A percentile compares a stretch with the other conserved stretches of the same genome.
Evolutionary conservation across 2,329 filamentous ascomycete species (phyloP).

Genomic region (Xylaria sp.): DNA sequence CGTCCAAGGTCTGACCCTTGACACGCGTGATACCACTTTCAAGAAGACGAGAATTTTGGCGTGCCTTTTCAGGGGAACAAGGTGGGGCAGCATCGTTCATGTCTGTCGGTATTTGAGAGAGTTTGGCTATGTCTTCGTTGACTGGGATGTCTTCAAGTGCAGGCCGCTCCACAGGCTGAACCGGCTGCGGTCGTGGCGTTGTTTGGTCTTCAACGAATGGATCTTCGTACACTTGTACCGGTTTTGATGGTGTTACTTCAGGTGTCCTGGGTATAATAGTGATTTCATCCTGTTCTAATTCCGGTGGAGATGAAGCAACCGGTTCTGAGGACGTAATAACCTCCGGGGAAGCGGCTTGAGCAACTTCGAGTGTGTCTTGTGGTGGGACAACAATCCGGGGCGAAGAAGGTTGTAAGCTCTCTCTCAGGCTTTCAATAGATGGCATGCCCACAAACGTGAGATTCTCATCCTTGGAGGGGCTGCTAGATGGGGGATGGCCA

Average conservation of each 20-base stretch:
- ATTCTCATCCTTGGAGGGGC: constrained; percentile 64
- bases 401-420: constrained; percentile 41
- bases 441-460: constrained; percentile 63
- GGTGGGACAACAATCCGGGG: constrained; percentile 48
- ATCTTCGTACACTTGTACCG: constrained; percentile 71
- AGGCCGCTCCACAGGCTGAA: constrained; percentile 51
- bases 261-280: constrained; percentile 35
- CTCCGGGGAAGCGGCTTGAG: constrained; percentile 35
- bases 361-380: constrained; percentile 49
- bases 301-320: constrained; percentile 48
- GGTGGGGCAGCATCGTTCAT: constrained; percentile 40
- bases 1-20: constrained; percentile 76
- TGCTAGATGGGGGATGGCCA: constrained; percentile 49
- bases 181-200: constrained; percentile 59
- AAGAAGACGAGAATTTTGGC: constrained; percentile 71
- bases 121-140: constrained; percentile 63
- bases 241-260: constrained; percentile 50
- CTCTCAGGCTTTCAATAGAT: constrained; percentile 54
- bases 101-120: constrained; percentile 43
- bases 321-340: constrained; percentile 50
- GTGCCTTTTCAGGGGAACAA: constrained; percentile 62
- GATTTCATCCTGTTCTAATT: constrained; percentile 36
- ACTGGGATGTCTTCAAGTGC: constrained; percentile 70
- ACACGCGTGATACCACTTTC: constrained; percentile 81
- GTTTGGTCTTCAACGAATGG: constrained; percentile 64